phyloP scores from a whole-genome alignment of 2,329 filamentous ascomycete genomes.

The Stemphylium vesicarium region DNA sequence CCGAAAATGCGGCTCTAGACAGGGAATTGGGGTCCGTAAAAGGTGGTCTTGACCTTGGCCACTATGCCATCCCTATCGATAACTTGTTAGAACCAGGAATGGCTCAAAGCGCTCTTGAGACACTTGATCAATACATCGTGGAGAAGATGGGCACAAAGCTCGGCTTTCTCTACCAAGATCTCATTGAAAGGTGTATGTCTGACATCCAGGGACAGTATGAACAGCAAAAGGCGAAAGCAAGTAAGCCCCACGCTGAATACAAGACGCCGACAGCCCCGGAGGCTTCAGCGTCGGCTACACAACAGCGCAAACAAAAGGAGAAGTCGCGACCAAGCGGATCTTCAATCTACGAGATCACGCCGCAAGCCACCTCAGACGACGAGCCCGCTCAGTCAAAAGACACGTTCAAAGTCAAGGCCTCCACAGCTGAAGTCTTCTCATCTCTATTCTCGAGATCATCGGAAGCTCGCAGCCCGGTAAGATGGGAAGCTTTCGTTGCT shows the following conservation, averaged over 20 bases:
- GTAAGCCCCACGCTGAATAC: not conserved
- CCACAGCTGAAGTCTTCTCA: conserved; percentile 50
- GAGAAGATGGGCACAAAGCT: conserved; percentile 35
- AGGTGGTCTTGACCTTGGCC: conserved; percentile 12
- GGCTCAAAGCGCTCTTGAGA: conserved; percentile 44
- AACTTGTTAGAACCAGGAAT: conserved; percentile 53
- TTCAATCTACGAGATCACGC: not conserved
- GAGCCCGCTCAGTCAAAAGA: not conserved
- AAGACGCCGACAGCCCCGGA: not conserved
- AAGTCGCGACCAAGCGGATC: not conserved
- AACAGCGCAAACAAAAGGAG: conserved; percentile 5
- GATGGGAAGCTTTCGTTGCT: conserved; percentile 19
- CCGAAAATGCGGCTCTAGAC: conserved; percentile 43
- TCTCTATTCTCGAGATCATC: conserved; percentile 34
- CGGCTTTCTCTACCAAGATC: conserved; percentile 4
- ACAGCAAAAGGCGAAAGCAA: not conserved
- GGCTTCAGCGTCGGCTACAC: not conserved
- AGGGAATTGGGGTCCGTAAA: conserved; percentile 51
- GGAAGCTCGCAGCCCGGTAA: conserved; percentile 27
- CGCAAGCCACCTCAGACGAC: not conserved
- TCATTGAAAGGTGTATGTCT: not conserved
- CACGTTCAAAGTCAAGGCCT: conserved; percentile 48
- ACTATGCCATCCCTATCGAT: conserved; percentile 52
- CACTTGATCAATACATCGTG: conserved; percentile 49
- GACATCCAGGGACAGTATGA: not conserved